Evolutionary conservation across 2,329 filamentous ascomycete species (phyloP), one percentile per base, ranked within the genome.

Genomic region (Venturiaceae sp.): DNA sequence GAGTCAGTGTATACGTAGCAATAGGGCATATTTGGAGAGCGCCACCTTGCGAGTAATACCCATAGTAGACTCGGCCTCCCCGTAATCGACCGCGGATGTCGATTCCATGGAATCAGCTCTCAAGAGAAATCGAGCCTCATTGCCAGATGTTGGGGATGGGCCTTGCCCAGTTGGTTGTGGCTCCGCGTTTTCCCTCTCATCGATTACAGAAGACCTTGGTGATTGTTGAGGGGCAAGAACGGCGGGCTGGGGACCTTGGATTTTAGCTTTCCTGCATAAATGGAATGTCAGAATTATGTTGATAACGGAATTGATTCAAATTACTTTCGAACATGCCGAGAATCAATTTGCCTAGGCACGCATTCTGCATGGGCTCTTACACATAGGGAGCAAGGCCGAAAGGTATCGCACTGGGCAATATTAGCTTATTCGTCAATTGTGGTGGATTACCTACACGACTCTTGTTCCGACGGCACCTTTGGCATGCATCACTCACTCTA

Each of bases 1-100:
- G n/a, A n/a, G 64, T 30, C 16, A 21, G 19, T 5, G 41, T 23
- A 14, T 14, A 9, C 41, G 28, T 19, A 3, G 36, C 8, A 28
- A 53, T 11, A 16, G 26, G 47, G 26, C 14, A 11, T 2, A 55
- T 9, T 26, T 16, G 47, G 23, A 30, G 9, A 32, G 11, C 13
- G 32, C 50, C 52, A 46, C 37, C 36, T 55, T 69, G 23, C 65
- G 66, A 14, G 70, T 66, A 36, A 72, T 70, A 8, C 67, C 68
- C 61, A 72, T 66, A 0, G 70, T 69, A 6, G 70, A 73, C 36
- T 72, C 67, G 3, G 66, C 66, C 60, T 71, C 68, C 6, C 63
- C 64, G 8, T 62, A 68, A 32, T 64, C 62, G 3, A 46, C 55
- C 1, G 21, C 36, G 1, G 32, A 19, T 44, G 14, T 8, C 33